These are phyloP conservation scores for Chlorophyllum brunneum DNA, from an alignment of 768 basidiomycete genomes.

Conservation along the genomic window DNA sequence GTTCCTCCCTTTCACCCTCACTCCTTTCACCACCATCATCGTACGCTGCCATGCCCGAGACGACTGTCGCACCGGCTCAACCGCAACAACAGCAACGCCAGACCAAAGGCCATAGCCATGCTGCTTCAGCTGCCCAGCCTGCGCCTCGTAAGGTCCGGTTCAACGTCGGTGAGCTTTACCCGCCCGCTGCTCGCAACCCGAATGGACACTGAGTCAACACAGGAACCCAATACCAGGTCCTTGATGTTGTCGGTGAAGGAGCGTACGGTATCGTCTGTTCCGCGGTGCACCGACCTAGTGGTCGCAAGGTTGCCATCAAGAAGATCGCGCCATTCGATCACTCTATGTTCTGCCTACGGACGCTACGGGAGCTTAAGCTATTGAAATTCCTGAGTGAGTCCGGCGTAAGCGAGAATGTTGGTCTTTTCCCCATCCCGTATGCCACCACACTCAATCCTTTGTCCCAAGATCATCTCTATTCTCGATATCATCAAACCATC, in stretches of 20 bases:
- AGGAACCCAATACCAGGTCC: constrained; percentile 80
- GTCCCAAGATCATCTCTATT: constrained; percentile 75
- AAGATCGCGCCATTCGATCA: constrained; percentile 95
- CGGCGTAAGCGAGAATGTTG: constrained; percentile 85
- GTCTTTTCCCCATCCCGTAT: constrained; percentile 16
- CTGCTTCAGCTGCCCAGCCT: constrained; percentile 38
- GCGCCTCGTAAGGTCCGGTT: constrained; percentile 84
- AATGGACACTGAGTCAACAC: constrained; percentile 12
- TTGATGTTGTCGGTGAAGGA: constrained; percentile 86
- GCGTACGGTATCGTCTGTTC: constrained; percentile 97
- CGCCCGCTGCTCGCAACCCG: constrained; percentile 7
- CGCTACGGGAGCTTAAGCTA: constrained; percentile 83
- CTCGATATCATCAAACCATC: constrained; percentile 88
- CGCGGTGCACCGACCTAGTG: constrained; percentile 81
- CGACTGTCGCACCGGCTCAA: constrained; percentile 19
- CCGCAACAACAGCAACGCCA: constrained; percentile 1
- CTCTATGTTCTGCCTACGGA: constrained; percentile 90
- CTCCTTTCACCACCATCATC: constrained; percentile 16
- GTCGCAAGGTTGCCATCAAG: constrained; percentile 95
- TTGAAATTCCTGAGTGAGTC: constrained; percentile 84
- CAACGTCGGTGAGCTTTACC: constrained; percentile 62
- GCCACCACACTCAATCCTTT: constrained; percentile 14
- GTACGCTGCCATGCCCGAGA: constrained; percentile 22
- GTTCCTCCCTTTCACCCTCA: constrained; percentile 10
- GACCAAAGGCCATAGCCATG: constrained; percentile 31